Conservation (phyloP, 305 asterid genomes). For the Coffea humblotiana region DNA sequence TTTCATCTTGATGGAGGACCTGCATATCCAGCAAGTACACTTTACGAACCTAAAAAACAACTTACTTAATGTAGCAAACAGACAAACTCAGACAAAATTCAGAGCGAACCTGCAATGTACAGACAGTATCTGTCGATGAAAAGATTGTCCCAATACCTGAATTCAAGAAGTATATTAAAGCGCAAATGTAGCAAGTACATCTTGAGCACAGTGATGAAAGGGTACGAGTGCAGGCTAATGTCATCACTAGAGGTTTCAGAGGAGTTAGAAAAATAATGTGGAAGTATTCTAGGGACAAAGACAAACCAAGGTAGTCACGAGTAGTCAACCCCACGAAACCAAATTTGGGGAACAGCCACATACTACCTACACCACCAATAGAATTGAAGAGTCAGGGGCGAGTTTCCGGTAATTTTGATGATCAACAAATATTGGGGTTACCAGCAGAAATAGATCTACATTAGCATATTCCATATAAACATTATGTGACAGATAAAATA, state of each 20-base stretch:
- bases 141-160: constrained; percentile 82
- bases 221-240: neutral
- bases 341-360: constrained; percentile 67
- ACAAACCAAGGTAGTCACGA: constrained; percentile 81
- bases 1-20: constrained; percentile 93
- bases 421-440: neutral
- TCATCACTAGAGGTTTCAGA: neutral
- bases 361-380: constrained; percentile 48
- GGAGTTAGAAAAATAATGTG: constrained; percentile 16
- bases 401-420: neutral
- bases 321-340: constrained; percentile 53
- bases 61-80: neutral
- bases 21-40: constrained; percentile 15
- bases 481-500: too few relatives aligned
- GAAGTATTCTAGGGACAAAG: constrained; percentile 29
- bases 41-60: neutral
- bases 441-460: neutral
- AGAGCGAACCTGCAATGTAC: constrained; percentile 80
- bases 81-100: constrained; percentile 4
- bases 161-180: neutral
- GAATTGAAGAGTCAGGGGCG: neutral
- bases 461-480: too few relatives aligned
- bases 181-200: too few relatives aligned
- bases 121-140: constrained; percentile 94
- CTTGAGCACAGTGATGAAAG: neutral